Evolutionary conservation across 106 monocot species (phyloP).

Genomic region (Dendrobium catenatum): DNA sequence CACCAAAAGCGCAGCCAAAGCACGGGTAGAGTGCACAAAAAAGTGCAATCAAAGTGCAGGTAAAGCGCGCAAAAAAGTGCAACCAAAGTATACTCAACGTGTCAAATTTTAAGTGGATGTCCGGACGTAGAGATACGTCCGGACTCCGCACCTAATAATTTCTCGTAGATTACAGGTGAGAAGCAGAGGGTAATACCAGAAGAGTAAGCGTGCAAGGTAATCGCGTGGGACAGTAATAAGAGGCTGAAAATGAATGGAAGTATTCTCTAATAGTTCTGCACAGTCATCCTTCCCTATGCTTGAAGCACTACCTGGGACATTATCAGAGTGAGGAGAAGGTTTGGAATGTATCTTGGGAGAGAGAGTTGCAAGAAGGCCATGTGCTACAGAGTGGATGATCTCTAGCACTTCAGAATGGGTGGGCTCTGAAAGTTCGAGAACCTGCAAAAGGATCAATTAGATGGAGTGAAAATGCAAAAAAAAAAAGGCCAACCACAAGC

Average conservation of each 20-base stretch:
- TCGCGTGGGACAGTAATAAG: slow-evolving; percentile 74
- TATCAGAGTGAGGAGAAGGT: slow-evolving; percentile 42
- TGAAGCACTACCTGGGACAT: slow-evolving; percentile 24
- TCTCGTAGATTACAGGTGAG: not conserved
- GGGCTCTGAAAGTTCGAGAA: slow-evolving; percentile 78
- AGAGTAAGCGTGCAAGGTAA: slow-evolving; percentile 80
- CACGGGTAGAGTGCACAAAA: too few species aligned
- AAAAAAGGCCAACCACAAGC: too few species aligned
- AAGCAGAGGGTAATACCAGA: slow-evolving; percentile 43
- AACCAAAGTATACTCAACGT: too few species aligned
- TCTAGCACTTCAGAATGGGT: slow-evolving; percentile 58
- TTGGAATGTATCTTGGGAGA: slow-evolving; percentile 78
- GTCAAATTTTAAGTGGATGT: too few species aligned
- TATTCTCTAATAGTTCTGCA: slow-evolving; percentile 63
- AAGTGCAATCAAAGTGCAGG: too few species aligned
- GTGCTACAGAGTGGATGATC: slow-evolving; percentile 65
- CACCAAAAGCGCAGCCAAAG: too few species aligned
- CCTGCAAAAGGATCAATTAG: slow-evolving; percentile 31
- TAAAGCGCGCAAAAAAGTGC: too few species aligned
- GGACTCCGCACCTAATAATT: too few species aligned
- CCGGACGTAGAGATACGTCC: too few species aligned
- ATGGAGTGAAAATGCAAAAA: not conserved
- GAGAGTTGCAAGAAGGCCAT: slow-evolving; percentile 84
- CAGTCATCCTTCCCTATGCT: slow-evolving; percentile 49
- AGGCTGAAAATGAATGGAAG: slow-evolving; percentile 68